These are phyloP conservation scores for Saccharomyces pastorianus DNA, from an alignment of 1,139 yeast genomes.

Conservation along the genomic window DNA sequence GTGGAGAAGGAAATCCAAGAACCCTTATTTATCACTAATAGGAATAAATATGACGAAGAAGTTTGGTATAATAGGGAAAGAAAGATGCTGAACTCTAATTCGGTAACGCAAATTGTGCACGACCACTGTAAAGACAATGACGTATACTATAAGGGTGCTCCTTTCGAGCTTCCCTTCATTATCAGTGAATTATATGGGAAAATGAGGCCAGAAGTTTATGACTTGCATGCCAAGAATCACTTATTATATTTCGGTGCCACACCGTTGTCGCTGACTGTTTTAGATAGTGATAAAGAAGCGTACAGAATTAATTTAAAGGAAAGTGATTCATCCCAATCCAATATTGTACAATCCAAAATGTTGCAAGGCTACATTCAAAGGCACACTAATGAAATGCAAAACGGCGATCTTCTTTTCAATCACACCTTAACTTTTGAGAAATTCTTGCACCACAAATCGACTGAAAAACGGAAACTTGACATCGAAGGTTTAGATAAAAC, in stretches of 20 bases:
- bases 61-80: conserved; percentile 12
- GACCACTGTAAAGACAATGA: background rate
- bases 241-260: conserved; percentile 12
- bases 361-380: conserved; percentile 6
- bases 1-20: conserved; percentile 13
- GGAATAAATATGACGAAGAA: conserved; percentile 12
- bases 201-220: conserved; percentile 25
- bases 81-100: conserved; percentile 4
- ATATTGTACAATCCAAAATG: conserved; percentile 18
- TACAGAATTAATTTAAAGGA: conserved; percentile 15
- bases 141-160: background rate
- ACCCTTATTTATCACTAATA: conserved; percentile 8
- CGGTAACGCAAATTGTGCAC: background rate
- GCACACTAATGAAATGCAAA: conserved; percentile 2
- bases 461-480: conserved; percentile 9
- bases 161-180: conserved; percentile 14
- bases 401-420: conserved; percentile 16
- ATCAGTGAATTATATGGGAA: conserved; percentile 11
- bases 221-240: conserved; percentile 20
- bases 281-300: conserved; percentile 13
- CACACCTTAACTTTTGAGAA: conserved; percentile 14
- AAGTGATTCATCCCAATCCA: conserved; percentile 6
- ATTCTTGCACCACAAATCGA: conserved; percentile 11
- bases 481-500: conserved; percentile 9
- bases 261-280: conserved; percentile 22